Evolutionary conservation across 768 basidiomycete genomes (phyloP).

Genomic region (Kwoniella shandongensis): DNA sequence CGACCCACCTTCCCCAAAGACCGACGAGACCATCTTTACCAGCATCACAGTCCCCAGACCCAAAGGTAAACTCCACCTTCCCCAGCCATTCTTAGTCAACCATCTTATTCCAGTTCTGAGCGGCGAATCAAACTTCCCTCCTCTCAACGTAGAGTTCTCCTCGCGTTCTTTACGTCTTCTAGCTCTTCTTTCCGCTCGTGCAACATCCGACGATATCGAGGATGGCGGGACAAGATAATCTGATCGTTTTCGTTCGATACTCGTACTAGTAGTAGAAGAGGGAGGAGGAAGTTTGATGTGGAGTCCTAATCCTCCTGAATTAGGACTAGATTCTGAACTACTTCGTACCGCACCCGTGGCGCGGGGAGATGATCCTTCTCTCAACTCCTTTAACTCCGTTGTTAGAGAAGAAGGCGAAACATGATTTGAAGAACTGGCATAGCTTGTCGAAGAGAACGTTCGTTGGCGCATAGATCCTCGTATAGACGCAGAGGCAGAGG

Average conservation of each 20-base stretch:
- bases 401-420: too few species aligned
- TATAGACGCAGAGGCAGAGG: not conserved
- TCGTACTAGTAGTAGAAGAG: not conserved
- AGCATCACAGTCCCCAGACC: constrained; percentile 5
- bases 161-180: constrained; percentile 9
- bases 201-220: not conserved
- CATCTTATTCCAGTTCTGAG: constrained; percentile 15
- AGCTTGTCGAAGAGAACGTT: too few species aligned
- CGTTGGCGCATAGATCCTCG: too few species aligned
- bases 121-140: constrained; percentile 13
- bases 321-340: too few species aligned
- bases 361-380: too few species aligned
- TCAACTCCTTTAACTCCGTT: too few species aligned
- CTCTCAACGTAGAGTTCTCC: constrained; percentile 11
- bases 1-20: too few species aligned
- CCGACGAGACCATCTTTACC: not conserved
- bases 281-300: too few species aligned
- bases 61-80: constrained; percentile 5
- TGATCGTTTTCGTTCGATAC: not conserved
- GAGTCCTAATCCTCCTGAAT: too few species aligned
- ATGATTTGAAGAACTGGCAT: too few species aligned
- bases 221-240: not conserved
- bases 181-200: constrained; percentile 8
- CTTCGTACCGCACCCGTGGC: too few species aligned
- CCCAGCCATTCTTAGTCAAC: not conserved